Base-by-base conservation (phyloP, 768 basidiomycete genomes). In the Chalciporus piperatus region DNA sequence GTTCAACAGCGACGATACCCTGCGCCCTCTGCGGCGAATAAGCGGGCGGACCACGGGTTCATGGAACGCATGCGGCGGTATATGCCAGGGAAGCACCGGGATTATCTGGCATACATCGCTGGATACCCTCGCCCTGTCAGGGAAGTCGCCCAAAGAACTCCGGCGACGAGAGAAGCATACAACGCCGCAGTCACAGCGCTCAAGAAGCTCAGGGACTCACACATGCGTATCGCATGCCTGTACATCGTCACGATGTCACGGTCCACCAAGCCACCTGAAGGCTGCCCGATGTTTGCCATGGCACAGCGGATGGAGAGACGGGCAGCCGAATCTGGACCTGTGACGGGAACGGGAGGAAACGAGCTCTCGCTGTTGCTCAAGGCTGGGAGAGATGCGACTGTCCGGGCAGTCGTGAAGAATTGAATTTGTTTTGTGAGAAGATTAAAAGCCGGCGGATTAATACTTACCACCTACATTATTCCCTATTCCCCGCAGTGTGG, bases 1-100 rank as follows among this genome's bases (percentile, higher is more conserved):
- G 84, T 93, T 64, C 76, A 81, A 39, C 77, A 85, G 54, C 76
- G 82, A 67, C 76, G 85, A 62, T 72, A 81, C 70, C 89, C 87
- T 55, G 71, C 80, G 20, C 78, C 92, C 47, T 84, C 89, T 47
- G 69, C 76, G 42, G 69, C 74, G 51, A 83, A 90, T 66, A 84
- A 80, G 70, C 79, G 68, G 59, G 87, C 77, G 37, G 90, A 81
- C 68, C 76, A 71, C 33, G 81, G 84, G 0, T 98, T 98, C 73
- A 93, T 98, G 86, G 85, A 88, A 51, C 80, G 92, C 43, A 97
- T 97, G 94, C 74, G 90, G 51, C 80, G 82, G 19, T 98, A 98
- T 72, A 98, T 98, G 96, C 95, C 96, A 0, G 87, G 88, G 13
- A 81, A 80, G 48, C 96, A 98, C 71, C 85, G 90, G 39, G 83